phyloP scores from a whole-genome alignment of 768 basidiomycete species.

The Cantharellus anzutake region DNA sequence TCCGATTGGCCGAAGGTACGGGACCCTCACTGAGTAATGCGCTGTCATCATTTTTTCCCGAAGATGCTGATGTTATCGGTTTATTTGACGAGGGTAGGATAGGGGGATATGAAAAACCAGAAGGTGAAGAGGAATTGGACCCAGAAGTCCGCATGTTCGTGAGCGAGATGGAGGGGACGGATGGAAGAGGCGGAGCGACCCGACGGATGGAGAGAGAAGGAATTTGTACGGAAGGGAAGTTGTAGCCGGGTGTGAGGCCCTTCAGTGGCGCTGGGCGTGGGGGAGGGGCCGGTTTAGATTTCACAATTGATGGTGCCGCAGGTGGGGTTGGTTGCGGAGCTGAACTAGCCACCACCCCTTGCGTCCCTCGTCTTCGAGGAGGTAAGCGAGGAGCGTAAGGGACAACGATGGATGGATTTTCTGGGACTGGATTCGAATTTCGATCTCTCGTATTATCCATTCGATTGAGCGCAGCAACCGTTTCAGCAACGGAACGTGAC shows the following conservation, averaged over 20 bases:
- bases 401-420: background rate
- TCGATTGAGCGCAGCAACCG: background rate
- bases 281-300: background rate
- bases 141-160: too few relatives aligned
- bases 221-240: background rate
- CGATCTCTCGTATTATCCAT: background rate
- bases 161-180: background rate
- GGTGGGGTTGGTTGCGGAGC: background rate
- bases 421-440: background rate
- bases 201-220: background rate
- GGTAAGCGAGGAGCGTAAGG: background rate
- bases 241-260: too few relatives aligned
- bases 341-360: background rate
- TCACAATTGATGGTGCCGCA: background rate
- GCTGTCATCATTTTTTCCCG: background rate
- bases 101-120: background rate
- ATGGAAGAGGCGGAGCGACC: background rate
- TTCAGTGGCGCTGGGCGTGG: too few relatives aligned
- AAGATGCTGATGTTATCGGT: background rate
- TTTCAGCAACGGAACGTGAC: background rate
- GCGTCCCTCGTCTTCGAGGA: background rate
- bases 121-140: background rate
- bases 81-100: background rate
- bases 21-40: slow-evolving; percentile 21
- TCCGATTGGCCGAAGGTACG: slow-evolving; percentile 40